phyloP scores from a whole-genome alignment of 305 asterid genomes.

The Ajuga reptans region DNA sequence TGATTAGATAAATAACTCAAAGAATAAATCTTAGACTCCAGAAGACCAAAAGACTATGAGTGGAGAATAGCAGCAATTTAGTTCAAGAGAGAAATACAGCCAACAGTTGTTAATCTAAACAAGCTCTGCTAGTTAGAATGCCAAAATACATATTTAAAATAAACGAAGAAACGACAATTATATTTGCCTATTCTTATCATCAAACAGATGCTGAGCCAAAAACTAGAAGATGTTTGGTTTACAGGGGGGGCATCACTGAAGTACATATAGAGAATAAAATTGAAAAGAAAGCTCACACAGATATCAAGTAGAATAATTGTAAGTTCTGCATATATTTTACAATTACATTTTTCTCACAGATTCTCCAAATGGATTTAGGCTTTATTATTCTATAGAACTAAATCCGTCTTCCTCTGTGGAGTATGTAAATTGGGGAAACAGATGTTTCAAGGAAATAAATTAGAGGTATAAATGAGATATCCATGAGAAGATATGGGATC shows the following conservation, averaged over 20 bases:
- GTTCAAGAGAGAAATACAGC: constrained; percentile 14
- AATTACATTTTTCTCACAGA: neutral
- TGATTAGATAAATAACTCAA: neutral
- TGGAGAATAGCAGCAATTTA: neutral
- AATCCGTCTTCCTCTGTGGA: constrained; percentile 2
- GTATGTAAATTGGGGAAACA: constrained; percentile 6
- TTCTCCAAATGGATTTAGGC: constrained; percentile 5
- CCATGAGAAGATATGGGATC: neutral
- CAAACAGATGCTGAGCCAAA: constrained; percentile 10
- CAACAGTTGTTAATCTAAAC: neutral
- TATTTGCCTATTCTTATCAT: neutral
- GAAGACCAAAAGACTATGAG: constrained; percentile 2
- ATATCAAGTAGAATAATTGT: constrained; percentile 12
- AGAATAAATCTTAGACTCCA: constrained; percentile 12
- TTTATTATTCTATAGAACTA: neutral
- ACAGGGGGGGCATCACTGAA: neutral
- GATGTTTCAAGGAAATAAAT: constrained; percentile 1
- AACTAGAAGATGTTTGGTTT: constrained; percentile 14
- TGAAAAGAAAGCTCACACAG: neutral
- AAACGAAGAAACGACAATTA: constrained; percentile 1
- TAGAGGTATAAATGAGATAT: neutral
- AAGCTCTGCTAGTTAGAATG: constrained; percentile 3
- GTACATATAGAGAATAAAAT: constrained; percentile 10
- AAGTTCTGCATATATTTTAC: constrained; percentile 5
- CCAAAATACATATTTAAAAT: constrained; percentile 9